A percentile compares a stretch with the other conserved stretches of the same genome.
These are phyloP conservation scores for Cyclotella atomus DNA, from an alignment of 108 stramenopile species.

Conservation along the genomic window DNA sequence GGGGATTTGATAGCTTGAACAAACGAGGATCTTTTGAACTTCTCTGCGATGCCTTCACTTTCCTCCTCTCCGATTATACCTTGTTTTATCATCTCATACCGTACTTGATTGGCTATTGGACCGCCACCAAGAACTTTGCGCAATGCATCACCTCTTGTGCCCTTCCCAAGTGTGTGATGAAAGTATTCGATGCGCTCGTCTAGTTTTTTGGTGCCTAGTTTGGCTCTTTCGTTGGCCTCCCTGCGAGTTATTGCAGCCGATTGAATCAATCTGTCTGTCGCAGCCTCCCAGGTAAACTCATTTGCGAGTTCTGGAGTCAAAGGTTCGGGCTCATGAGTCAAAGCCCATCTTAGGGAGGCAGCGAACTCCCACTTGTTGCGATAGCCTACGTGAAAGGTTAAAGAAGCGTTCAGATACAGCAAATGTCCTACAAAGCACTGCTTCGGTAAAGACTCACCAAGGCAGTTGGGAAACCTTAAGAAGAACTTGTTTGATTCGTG, in stretches of 20 bases:
- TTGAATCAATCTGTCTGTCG: conserved; percentile 74
- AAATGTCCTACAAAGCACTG: background rate
- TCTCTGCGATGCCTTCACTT: conserved; percentile 52
- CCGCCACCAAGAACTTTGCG: conserved; percentile 75
- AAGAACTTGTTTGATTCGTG: conserved; percentile 80
- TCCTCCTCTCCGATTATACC: conserved; percentile 47
- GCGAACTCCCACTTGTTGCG: conserved; percentile 78
- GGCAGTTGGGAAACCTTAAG: conserved; percentile 74
- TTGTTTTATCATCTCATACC: conserved; percentile 50
- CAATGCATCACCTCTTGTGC: conserved; percentile 66
- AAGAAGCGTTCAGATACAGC: background rate
- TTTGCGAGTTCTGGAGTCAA: conserved; percentile 61
- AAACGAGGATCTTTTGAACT: conserved; percentile 61
- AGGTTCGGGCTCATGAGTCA: conserved; percentile 80
- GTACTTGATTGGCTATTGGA: conserved; percentile 69
- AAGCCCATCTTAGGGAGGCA: conserved; percentile 74
- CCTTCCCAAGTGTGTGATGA: conserved; percentile 77
- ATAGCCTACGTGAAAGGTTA: conserved; percentile 35
- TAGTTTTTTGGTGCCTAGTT: conserved; percentile 57
- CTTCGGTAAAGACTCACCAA: conserved; percentile 25
- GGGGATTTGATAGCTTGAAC: conserved; percentile 59
- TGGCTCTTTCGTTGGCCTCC: conserved; percentile 63
- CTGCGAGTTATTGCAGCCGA: conserved; percentile 69
- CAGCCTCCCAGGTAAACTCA: conserved; percentile 84
- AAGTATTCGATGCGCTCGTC: conserved; percentile 84